Evolutionary conservation across 2,329 filamentous ascomycete genomes (phyloP).

Genomic region (Leptographium procerum): DNA sequence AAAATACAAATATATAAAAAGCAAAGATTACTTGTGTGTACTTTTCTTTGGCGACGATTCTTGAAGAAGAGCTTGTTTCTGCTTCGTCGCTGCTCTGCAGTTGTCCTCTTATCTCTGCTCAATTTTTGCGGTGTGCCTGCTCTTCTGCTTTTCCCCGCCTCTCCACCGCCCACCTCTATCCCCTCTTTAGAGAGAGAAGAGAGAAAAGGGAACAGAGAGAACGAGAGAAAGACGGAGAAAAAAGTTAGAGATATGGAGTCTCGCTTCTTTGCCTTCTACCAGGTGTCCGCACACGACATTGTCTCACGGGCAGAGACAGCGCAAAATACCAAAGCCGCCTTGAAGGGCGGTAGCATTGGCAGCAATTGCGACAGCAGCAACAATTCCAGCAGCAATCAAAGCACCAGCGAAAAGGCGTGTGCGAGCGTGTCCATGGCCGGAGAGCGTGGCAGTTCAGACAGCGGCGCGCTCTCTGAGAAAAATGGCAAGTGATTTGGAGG

Average conservation of each 20-base stretch:
- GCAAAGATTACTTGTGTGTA: no score
- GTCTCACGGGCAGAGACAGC: not conserved
- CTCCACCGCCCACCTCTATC: not conserved
- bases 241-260: constrained; percentile 3
- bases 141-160: not conserved
- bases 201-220: not conserved
- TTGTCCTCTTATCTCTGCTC: not conserved
- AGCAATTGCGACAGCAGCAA: not conserved
- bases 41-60: no score
- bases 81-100: not conserved
- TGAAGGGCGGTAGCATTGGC: not conserved
- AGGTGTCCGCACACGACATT: constrained; percentile 2
- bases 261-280: constrained; percentile 5
- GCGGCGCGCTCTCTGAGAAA: not conserved
- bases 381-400: not conserved
- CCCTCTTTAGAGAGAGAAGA: not conserved
- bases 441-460: not conserved
- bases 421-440: not conserved
- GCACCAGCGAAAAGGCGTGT: not conserved
- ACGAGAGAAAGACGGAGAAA: not conserved
- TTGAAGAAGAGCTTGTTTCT: no score
- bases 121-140: not conserved
- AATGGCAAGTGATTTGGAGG: not conserved
- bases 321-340: not conserved
- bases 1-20: no score